These are phyloP conservation scores for Coemansia sp. DNA, from an alignment of 192 early-diverging fungal species.

Conservation along the genomic window DNA sequence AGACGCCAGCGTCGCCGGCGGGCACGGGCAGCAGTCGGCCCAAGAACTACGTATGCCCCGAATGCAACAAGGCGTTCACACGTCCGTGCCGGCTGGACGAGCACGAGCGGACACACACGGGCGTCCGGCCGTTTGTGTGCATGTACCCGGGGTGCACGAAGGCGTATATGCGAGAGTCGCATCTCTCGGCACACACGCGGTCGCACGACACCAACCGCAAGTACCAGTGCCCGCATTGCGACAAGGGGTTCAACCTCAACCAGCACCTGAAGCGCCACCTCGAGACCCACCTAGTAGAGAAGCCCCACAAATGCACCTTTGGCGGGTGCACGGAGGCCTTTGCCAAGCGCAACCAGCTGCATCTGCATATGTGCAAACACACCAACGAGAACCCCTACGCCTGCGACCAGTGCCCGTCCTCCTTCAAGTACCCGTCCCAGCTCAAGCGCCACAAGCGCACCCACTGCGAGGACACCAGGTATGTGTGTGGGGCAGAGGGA, in stretches of 20 bases:
- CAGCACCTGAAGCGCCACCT: slow-evolving; percentile 56
- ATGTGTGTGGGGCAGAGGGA: slow-evolving; percentile 24
- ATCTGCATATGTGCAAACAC: slow-evolving; percentile 42
- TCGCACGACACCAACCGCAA: slow-evolving; percentile 17
- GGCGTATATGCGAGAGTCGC: slow-evolving; percentile 59
- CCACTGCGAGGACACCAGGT: slow-evolving; percentile 22
- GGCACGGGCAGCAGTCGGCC: slow-evolving; percentile 8
- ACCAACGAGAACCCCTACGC: slow-evolving; percentile 38
- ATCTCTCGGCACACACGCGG: slow-evolving; percentile 28
- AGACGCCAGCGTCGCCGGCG: neutral
- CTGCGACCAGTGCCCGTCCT: slow-evolving; percentile 31
- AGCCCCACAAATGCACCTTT: slow-evolving; percentile 36
- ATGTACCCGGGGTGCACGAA: slow-evolving; percentile 68
- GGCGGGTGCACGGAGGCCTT: slow-evolving; percentile 40
- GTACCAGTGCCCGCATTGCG: slow-evolving; percentile 34
- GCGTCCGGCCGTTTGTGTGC: slow-evolving; percentile 71
- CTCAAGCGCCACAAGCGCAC: slow-evolving; percentile 29
- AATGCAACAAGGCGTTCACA: slow-evolving; percentile 31
- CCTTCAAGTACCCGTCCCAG: slow-evolving; percentile 50
- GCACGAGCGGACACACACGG: slow-evolving; percentile 72
- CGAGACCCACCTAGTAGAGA: slow-evolving; percentile 26
- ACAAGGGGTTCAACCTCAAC: slow-evolving; percentile 43
- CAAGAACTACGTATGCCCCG: slow-evolving; percentile 17
- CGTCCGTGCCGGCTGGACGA: slow-evolving; percentile 41
- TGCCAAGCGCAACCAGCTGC: slow-evolving; percentile 50